Base-by-base conservation (phyloP, 1,284 basidiomycete species). In the Rhodofomes roseus region DNA sequence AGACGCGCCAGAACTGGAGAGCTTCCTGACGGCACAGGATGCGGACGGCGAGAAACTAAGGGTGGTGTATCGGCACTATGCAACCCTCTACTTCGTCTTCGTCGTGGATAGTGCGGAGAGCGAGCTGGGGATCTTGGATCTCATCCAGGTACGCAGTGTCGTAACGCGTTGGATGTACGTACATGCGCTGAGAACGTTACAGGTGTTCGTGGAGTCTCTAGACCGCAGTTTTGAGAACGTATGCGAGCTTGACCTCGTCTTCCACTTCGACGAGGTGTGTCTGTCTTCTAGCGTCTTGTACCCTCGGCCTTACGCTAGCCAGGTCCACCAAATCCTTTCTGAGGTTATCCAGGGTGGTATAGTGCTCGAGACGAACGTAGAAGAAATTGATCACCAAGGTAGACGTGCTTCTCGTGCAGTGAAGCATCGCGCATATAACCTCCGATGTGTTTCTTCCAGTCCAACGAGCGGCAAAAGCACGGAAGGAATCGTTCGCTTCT, bases 141-240 rank as follows among this genome's bases (percentile, higher is more conserved):
- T 99, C 62, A 99, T 99, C 54, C 97, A 99, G 83, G 95, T 95
- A 69, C 63, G 85, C 69, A 3, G 4, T 36, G n/a, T 50, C 18
- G 29, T 37, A 34, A 22, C 22, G 22, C 20, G 36, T 37, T 31
- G 16, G 12, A 22, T 37, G 44, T 22, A 16, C 20, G 29, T 23
- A 43, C 23, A 27, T n/a, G 16, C 20, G 25, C 40, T 55, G 31
- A 31, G 60, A 46, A 50, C 22, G 20, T 5, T n/a, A 3, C 43
- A 87, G 94, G 96, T 99, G 12, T 95, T 99, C 70, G 97, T 99
- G 52, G 97, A 99, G 77, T 90, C 93, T 0, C 81, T 99, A 29
- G 97, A 99, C 73, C 82, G 94, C 50, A 89, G 93, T 25, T 99
- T 99, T 71, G 95, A 98, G 78, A 98, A 98, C 69, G 97, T 99